A percentile compares a stretch with the other conserved stretches of the same genome.
Evolutionary conservation across 352 stramenopile genomes (phyloP).

Genomic region (Thalassiosira exigua): DNA sequence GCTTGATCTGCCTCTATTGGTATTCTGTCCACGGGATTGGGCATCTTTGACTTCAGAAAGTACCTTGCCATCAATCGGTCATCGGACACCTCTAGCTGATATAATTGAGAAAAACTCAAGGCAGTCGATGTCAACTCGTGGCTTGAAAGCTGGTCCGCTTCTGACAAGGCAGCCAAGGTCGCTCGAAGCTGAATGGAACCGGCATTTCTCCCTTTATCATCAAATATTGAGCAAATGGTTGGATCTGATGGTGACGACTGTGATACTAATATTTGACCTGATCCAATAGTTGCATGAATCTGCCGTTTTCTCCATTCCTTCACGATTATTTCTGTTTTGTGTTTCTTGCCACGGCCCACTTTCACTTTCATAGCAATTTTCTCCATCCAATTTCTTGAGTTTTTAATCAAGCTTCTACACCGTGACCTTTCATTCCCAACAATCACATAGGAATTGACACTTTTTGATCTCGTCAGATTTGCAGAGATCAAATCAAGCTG

Average conservation of each 20-base stretch:
- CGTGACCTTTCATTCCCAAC: conserved; percentile 46
- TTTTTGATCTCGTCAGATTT: conserved; percentile 43
- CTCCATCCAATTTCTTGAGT: conserved; percentile 56
- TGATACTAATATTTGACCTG: conserved; percentile 26
- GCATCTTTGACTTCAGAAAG: conserved; percentile 21
- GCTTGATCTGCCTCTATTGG: not conserved
- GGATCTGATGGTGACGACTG: conserved; percentile 16
- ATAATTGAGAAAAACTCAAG: conserved; percentile 49
- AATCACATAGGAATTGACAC: conserved; percentile 56
- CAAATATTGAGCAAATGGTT: conserved; percentile 37
- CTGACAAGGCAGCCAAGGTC: conserved; percentile 17
- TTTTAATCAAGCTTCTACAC: conserved; percentile 52
- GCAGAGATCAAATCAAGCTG: conserved; percentile 51
- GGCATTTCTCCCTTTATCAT: conserved; percentile 47
- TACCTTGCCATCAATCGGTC: conserved; percentile 29
- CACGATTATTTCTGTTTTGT: conserved; percentile 44
- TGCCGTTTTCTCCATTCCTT: conserved; percentile 54
- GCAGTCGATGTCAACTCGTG: conserved; percentile 51
- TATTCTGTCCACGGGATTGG: conserved; percentile 40
- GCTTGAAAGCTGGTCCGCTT: conserved; percentile 16
- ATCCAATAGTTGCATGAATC: conserved; percentile 36
- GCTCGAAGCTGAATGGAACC: conserved; percentile 39
- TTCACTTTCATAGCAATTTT: conserved; percentile 62
- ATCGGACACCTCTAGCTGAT: conserved; percentile 27
- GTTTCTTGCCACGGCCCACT: conserved; percentile 20